These are phyloP conservation scores for Pistacia atlantica DNA, from an alignment of 345 rosid species.

Conservation along the genomic window DNA sequence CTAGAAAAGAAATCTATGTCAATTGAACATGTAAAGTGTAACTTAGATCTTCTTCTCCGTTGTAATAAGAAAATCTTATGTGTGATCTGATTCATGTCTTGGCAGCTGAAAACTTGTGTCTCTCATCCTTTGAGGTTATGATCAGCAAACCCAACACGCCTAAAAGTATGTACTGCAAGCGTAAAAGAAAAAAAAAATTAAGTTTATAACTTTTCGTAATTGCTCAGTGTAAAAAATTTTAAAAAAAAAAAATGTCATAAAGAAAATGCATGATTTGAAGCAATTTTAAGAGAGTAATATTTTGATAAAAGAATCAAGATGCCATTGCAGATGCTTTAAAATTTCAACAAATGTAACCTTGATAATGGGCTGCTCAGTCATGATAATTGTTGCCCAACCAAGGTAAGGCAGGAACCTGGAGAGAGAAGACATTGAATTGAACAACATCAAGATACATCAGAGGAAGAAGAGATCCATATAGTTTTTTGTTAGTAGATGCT, in stretches of 20 bases:
- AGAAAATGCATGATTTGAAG: slow-evolving; percentile 9
- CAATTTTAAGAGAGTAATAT: not conserved
- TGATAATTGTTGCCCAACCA: slow-evolving; percentile 79
- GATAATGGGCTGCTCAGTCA: slow-evolving; percentile 75
- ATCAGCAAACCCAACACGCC: slow-evolving; percentile 61
- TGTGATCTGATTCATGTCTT: not conserved
- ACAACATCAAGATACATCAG: not conserved
- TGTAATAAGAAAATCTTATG: not conserved
- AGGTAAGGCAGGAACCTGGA: slow-evolving; percentile 76
- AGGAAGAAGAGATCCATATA: not conserved
- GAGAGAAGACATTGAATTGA: not conserved
- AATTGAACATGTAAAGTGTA: not conserved
- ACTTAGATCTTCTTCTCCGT: not conserved
- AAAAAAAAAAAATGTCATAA: not conserved
- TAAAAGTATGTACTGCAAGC: slow-evolving; percentile 61
- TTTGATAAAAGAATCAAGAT: not conserved
- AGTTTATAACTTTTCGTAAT: too few relatives aligned
- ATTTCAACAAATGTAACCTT: slow-evolving; percentile 47
- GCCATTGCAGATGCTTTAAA: not conserved
- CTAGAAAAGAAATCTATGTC: not conserved
- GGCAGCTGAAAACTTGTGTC: not conserved
- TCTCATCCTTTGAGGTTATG: slow-evolving; percentile 64
- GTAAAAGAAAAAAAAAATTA: not conserved
- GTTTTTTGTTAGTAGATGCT: not conserved
- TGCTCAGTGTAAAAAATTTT: not conserved